A percentile compares a stretch with the other conserved stretches of the same genome.
phyloP scores from a whole-genome alignment of 2,329 filamentous ascomycete genomes.

The Aureobasidium namibiae region DNA sequence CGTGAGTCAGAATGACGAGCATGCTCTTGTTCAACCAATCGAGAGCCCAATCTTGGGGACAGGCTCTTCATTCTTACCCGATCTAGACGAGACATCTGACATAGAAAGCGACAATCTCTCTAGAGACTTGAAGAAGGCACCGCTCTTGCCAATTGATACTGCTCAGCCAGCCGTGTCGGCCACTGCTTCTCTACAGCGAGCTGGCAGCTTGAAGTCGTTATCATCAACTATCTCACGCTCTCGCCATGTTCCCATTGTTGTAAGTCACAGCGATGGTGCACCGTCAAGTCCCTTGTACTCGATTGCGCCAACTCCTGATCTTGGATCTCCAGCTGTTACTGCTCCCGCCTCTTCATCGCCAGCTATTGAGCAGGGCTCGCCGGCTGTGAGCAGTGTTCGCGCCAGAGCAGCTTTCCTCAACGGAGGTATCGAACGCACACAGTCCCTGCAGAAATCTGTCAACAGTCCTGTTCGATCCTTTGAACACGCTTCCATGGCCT shows the following conservation, averaged over 20 bases:
- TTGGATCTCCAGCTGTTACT: not conserved
- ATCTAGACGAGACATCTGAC: not conserved
- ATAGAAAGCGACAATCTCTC: not conserved
- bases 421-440: slow-evolving; percentile 15
- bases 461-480: slow-evolving; percentile 30
- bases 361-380: not conserved
- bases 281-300: not conserved
- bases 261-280: slow-evolving; percentile 3
- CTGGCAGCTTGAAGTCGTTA: not conserved
- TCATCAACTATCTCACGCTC: not conserved
- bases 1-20: not conserved
- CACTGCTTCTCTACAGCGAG: not conserved
- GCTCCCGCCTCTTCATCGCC: not conserved
- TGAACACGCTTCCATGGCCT: slow-evolving; percentile 31
- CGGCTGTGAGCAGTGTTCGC: slow-evolving; percentile 4
- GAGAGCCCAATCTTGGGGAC: slow-evolving; percentile 8
- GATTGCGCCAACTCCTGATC: not conserved
- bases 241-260: slow-evolving; percentile 17
- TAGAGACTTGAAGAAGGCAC: not conserved
- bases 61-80: not conserved
- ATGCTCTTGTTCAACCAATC: not conserved
- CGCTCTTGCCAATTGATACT: not conserved
- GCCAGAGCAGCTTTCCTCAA: slow-evolving; percentile 15
- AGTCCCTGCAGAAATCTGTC: slow-evolving; percentile 23
- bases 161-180: not conserved